These are phyloP conservation scores for Hydrangea macrophylla DNA, from an alignment of 148 eudicot species.

Conservation along the genomic window DNA sequence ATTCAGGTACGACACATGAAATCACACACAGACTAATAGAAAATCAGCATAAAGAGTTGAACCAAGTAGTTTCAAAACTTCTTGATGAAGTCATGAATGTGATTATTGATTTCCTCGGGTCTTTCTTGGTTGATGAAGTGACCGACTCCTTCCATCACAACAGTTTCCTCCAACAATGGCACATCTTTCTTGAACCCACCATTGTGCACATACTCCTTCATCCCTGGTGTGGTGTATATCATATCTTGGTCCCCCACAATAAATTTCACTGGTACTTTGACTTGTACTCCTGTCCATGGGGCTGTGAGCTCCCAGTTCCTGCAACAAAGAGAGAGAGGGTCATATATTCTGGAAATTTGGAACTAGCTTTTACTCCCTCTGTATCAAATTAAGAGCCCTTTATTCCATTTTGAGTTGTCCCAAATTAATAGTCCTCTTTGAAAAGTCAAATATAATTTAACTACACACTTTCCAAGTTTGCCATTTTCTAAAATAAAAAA, in stretches of 20 bases:
- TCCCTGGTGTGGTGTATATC: constrained; percentile 64
- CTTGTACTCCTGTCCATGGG: constrained; percentile 59
- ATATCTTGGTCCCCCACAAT: constrained; percentile 65
- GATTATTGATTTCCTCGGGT: constrained; percentile 42
- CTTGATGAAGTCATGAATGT: constrained; percentile 46
- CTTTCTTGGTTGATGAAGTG: constrained; percentile 81
- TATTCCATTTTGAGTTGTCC: too few relatives aligned
- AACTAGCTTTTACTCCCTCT: too few relatives aligned
- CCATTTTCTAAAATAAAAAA: too few relatives aligned
- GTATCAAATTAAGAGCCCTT: too few relatives aligned
- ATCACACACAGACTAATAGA: too few relatives aligned
- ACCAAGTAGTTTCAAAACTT: constrained; percentile 26
- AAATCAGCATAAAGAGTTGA: too few relatives aligned
- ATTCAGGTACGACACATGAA: too few relatives aligned
- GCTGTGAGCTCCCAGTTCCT: constrained; percentile 85
- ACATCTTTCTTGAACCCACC: constrained; percentile 71
- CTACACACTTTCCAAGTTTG: too few relatives aligned
- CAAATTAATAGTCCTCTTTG: too few relatives aligned
- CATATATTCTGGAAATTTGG: too few relatives aligned
- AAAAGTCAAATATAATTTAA: too few relatives aligned
- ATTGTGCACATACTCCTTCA: constrained; percentile 61
- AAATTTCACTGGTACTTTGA: constrained; percentile 56
- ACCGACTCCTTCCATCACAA: constrained; percentile 62
- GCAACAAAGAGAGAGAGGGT: background rate
- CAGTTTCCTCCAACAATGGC: constrained; percentile 52